Conservation (phyloP, 129 eudicot species). For the Calendula officinalis region DNA sequence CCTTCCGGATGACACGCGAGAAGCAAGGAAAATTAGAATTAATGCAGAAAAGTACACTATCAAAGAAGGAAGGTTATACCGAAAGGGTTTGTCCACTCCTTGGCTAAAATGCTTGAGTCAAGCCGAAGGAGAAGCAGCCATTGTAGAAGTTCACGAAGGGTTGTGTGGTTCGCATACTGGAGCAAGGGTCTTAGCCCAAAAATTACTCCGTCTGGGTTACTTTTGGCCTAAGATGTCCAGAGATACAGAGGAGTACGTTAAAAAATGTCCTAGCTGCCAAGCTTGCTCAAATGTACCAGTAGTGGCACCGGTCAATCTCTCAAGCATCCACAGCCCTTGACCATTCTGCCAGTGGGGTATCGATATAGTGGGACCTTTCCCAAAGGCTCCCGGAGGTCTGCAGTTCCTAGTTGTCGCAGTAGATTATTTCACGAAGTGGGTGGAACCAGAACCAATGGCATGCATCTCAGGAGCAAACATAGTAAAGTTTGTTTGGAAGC, state of each 20-base stretch:
- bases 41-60: not conserved
- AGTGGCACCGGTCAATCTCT: not conserved
- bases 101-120: not conserved
- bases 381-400: not conserved
- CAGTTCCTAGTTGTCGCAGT: not conserved
- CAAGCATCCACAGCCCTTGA: not conserved
- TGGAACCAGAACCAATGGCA: not conserved
- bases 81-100: not conserved
- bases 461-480: too few relatives aligned
- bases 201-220: not conserved
- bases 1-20: not conserved
- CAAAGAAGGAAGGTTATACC: too few relatives aligned
- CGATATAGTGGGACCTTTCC: not conserved
- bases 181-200: not conserved
- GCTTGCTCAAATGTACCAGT: not conserved
- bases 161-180: not conserved
- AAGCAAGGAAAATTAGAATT: not conserved
- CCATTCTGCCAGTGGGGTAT: not conserved
- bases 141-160: not conserved
- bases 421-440: not conserved
- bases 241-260: too few relatives aligned
- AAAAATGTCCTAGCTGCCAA: too few relatives aligned
- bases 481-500: too few relatives aligned
- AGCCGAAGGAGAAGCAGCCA: too few relatives aligned
- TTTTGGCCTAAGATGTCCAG: too few relatives aligned